Evolutionary conservation across 1,284 basidiomycete genomes (phyloP).

Genomic region (Microbotryomycetes sp.): DNA sequence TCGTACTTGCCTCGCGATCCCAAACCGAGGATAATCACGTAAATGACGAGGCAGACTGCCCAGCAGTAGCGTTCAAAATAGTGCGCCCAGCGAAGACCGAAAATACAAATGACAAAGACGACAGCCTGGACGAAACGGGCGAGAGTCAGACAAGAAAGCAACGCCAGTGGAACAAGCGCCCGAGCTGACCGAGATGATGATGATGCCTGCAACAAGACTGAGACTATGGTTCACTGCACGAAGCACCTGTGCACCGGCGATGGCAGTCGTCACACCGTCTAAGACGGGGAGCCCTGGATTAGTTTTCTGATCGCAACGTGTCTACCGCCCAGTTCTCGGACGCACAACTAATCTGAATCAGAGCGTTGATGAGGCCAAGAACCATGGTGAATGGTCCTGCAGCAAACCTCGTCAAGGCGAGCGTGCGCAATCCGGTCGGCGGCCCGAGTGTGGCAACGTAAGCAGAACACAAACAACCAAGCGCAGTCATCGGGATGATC

Average conservation of each 20-base stretch:
- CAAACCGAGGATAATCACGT: slow-evolving; percentile 51
- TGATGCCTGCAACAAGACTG: slow-evolving; percentile 44
- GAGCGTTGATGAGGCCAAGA: background rate
- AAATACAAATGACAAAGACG: slow-evolving; percentile 42
- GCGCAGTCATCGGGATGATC: slow-evolving; percentile 41
- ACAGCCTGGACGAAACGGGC: too few relatives aligned
- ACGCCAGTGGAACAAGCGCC: too few relatives aligned
- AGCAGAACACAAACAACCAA: slow-evolving; percentile 43
- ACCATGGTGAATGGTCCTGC: background rate
- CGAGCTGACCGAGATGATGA: slow-evolving; percentile 39
- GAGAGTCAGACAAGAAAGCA: too few relatives aligned
- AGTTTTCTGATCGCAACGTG: too few relatives aligned
- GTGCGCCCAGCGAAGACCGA: slow-evolving; percentile 45
- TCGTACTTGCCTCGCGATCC: slow-evolving; percentile 51
- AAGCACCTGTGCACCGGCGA: slow-evolving; percentile 45
- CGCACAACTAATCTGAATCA: background rate
- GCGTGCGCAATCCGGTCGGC: slow-evolving; percentile 55
- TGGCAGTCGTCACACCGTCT: slow-evolving; percentile 37
- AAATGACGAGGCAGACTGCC: slow-evolving; percentile 52
- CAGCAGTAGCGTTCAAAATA: slow-evolving; percentile 58
- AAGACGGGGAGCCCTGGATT: slow-evolving; percentile 2
- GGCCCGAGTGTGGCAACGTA: slow-evolving; percentile 58
- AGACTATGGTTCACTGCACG: slow-evolving; percentile 42
- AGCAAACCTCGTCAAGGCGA: slow-evolving; percentile 42
- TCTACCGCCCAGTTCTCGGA: too few relatives aligned